Percentiles rank a stretch among this genome's conserved stretches.
Evolutionary conservation across 2,329 filamentous ascomycete genomes (phyloP).

Genomic region (Lasiodiplodia gonubiensis): DNA sequence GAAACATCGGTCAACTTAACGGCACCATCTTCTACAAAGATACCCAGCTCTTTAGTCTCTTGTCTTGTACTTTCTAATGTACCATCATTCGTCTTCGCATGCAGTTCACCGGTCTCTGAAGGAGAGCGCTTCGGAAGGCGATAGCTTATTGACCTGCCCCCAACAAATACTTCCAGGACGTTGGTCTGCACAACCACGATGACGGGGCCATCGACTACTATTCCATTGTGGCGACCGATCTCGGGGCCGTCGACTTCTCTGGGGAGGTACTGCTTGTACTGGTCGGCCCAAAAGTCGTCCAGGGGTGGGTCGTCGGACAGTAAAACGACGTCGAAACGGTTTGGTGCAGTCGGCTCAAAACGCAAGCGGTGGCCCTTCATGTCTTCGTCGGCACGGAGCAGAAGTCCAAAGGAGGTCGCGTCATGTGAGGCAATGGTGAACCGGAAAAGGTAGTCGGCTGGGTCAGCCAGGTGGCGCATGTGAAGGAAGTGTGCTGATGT

Average conservation of each 20-base stretch:
- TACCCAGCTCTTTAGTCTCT: constrained; percentile 28
- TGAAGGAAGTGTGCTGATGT: constrained; percentile 7
- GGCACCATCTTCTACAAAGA: constrained; percentile 31
- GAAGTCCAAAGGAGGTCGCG: constrained; percentile 28
- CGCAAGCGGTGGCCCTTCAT: constrained; percentile 30
- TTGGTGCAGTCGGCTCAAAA: constrained; percentile 19
- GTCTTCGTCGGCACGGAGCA: constrained; percentile 27
- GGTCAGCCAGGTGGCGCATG: neutral
- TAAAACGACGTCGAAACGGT: constrained; percentile 34
- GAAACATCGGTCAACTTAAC: constrained; percentile 15
- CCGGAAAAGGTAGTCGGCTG: constrained; percentile 16
- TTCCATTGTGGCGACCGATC: constrained; percentile 40
- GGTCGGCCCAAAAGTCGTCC: constrained; percentile 50
- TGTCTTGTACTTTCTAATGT: neutral
- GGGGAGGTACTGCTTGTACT: constrained; percentile 42
- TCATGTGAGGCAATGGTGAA: constrained; percentile 13
- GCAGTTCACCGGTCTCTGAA: neutral
- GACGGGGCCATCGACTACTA: constrained; percentile 7
- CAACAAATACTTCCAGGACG: constrained; percentile 29
- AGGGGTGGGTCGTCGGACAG: constrained; percentile 42
- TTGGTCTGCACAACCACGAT: constrained; percentile 13
- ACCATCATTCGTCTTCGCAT: constrained; percentile 3
- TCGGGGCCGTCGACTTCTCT: constrained; percentile 46
- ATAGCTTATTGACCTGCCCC: constrained; percentile 31
- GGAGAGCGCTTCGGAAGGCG: constrained; percentile 16